phyloP scores from a whole-genome alignment of 2,329 filamentous ascomycete species.

The Monilinia vaccinii-corymbosi region DNA sequence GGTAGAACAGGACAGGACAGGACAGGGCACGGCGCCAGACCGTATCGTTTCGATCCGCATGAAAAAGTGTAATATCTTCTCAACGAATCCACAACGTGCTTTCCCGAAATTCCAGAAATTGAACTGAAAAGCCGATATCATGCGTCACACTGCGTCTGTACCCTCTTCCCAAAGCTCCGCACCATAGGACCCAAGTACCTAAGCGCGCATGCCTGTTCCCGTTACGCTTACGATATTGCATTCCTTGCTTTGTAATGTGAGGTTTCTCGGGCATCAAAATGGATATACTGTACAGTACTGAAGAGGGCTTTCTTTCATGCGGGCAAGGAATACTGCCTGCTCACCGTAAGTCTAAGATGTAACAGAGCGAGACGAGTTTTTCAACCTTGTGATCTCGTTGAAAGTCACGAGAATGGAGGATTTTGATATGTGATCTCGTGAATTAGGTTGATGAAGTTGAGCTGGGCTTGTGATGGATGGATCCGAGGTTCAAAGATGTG shows the following conservation, averaged over 20 bases:
- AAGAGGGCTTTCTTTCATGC: no score
- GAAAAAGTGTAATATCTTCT: conserved; percentile 5
- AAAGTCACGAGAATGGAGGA: not conserved
- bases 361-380: not conserved
- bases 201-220: conserved; percentile 9
- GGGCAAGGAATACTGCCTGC: conserved; percentile 4
- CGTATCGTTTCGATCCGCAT: not conserved
- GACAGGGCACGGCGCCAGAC: conserved; percentile 5
- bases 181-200: not conserved
- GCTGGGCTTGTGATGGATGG: not conserved
- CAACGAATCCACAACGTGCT: conserved; percentile 3
- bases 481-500: not conserved
- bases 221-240: not conserved
- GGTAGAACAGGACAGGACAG: no score
- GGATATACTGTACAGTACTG: not conserved
- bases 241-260: not conserved
- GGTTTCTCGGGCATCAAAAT: not conserved
- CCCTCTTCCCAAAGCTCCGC: not conserved
- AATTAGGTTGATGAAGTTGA: not conserved
- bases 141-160: conserved; percentile 11
- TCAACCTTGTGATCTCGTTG: not conserved
- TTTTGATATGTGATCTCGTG: not conserved
- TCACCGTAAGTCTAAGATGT: conserved; percentile 6
- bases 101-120: conserved; percentile 2
- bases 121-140: conserved; percentile 2